phyloP scores from a whole-genome alignment of 306 rosid genomes.

The Begonia fuchsioides region DNA sequence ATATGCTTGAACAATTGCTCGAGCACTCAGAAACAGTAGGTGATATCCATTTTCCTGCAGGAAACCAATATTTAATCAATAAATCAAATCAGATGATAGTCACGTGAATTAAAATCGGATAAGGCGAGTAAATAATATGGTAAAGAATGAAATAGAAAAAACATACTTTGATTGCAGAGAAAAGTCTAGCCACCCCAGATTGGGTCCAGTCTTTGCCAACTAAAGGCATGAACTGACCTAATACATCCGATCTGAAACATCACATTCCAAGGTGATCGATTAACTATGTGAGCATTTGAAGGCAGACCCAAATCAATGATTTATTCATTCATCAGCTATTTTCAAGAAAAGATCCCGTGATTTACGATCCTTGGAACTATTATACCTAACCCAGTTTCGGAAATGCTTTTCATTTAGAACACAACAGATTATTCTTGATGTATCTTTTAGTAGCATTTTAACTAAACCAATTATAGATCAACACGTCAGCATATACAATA shows the following conservation, averaged over 20 bases:
- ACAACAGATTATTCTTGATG: no score
- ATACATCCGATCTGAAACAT: conserved; percentile 75
- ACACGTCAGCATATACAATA: no score
- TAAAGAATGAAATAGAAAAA: conserved; percentile 1
- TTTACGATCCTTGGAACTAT: no score
- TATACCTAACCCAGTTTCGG: no score
- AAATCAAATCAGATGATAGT: not conserved
- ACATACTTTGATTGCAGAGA: conserved; percentile 75
- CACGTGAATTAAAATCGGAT: not conserved
- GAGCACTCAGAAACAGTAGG: conserved; percentile 91
- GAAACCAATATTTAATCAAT: not conserved
- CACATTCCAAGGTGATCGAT: not conserved
- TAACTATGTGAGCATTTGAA: not conserved
- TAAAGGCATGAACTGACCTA: conserved; percentile 99
- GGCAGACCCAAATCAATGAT: no score
- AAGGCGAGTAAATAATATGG: not conserved
- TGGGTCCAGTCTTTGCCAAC: conserved; percentile 98
- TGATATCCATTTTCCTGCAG: conserved; percentile 98
- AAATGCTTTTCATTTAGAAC: no score
- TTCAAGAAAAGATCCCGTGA: no score
- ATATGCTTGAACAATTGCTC: conserved; percentile 96
- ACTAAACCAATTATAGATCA: no score
- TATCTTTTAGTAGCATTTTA: no score
- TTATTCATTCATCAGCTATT: no score
- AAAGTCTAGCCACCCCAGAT: conserved; percentile 91